Evolutionary conservation across 1,284 basidiomycete genomes (phyloP), one percentile per base, ranked within the genome.

Genomic region (Apiotrichum gamsii): DNA sequence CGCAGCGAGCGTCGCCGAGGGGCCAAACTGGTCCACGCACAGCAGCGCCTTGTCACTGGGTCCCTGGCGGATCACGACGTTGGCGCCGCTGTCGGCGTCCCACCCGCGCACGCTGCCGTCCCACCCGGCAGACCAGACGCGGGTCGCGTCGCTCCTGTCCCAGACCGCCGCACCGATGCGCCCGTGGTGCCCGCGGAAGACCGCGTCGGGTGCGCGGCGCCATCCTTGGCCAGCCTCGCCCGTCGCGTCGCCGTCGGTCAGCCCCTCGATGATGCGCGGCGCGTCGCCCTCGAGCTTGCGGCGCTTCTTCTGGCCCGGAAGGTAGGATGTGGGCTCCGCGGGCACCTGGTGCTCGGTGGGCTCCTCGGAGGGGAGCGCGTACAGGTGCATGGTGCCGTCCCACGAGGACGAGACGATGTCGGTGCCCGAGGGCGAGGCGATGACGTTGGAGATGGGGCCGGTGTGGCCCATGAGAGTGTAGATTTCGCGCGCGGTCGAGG

Each of bases 351-450:
- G 73, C 33, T 67, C 64, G 5, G 54, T 55, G 4, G 62, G 58
- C 39, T 66, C 64, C 11, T 54, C 51, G 14, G 4, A 18, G 1
- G 72, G 70, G 3, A 77, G 49, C 20, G 61, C 57, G 65, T 75
- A 95, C 13, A 93, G 60, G 5, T 89, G 86, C 43, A 95, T 77
- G 16, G 85, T 72, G 5, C 78, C 76, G 61, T 91, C 89, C 86
- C 87, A 90, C 0, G 83, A 84, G 0, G 83, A 78, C 0, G 85
- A 85, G 24, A 90, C 73, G 19, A 91, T 72, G 47, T 81, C 78
- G 3, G 76, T 73, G 2, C 82, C 83, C 1, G 75, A 62, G 1
- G 73, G 40, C 57, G 80, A 79, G 3, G 79, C 65, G 0, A 81
- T 64, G 39, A 90, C 75, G 19, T 24, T 24, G 0, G 88, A 84